These are phyloP conservation scores for Oryza glaberrima DNA, from an alignment of 176 grass and related monocot species.

Conservation along the genomic window DNA sequence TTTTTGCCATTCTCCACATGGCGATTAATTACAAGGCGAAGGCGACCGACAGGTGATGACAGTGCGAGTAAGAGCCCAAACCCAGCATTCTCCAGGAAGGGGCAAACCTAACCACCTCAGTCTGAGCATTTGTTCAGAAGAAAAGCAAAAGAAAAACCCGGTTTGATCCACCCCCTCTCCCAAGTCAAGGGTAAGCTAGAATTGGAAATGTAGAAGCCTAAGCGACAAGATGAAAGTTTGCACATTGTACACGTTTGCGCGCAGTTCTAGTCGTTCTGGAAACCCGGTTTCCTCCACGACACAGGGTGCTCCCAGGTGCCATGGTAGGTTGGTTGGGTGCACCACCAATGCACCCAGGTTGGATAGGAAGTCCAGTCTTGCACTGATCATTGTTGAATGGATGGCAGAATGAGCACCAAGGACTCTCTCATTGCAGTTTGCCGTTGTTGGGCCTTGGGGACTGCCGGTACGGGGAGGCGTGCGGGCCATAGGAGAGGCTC, in stretches of 20 bases:
- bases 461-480: constrained; percentile 78
- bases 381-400: background rate
- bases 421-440: constrained; percentile 45
- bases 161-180: constrained; percentile 22
- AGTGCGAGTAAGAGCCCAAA: constrained; percentile 23
- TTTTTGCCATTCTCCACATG: constrained; percentile 26
- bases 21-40: constrained; percentile 40
- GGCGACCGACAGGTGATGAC: constrained; percentile 9
- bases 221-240: background rate
- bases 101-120: constrained; percentile 6
- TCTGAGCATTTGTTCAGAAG: constrained; percentile 31
- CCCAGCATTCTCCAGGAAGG: constrained; percentile 6
- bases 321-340: background rate
- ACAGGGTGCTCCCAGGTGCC: background rate
- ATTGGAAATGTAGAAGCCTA: constrained; percentile 23
- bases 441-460: constrained; percentile 74
- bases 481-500: constrained; percentile 79
- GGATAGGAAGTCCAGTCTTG: background rate
- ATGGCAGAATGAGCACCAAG: background rate
- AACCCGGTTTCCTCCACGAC: background rate
- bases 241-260: background rate
- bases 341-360: background rate
- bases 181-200: constrained; percentile 39
- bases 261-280: constrained; percentile 9
- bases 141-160: constrained; percentile 48